Base-by-base conservation (phyloP, 2,329 filamentous ascomycete species). In the Calonectria pseudoturangicola region DNA sequence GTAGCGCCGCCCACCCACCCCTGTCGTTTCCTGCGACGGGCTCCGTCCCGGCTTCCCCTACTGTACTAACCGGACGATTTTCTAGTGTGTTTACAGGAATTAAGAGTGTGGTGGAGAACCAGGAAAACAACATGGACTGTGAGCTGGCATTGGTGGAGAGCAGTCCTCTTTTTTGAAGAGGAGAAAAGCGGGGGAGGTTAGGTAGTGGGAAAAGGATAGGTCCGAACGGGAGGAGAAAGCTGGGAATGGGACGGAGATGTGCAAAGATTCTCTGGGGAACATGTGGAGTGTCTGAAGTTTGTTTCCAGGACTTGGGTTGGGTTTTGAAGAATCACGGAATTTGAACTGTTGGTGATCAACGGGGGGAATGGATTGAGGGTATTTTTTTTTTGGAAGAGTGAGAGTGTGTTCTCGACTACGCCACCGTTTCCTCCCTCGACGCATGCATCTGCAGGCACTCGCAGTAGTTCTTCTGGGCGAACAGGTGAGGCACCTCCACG, bases 241-340 rank as follows among this genome's bases (percentile, higher is more conserved):
- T 45, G 33, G 54, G 12, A 58, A 58, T 58, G 30, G 54, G 54
- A 58, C 54, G 54, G 54, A 58, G n/a, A 58, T 58, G 54, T 15
- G 12, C 15, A 16, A 16, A 39, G 18, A 21, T 39, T 7, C 18
- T 21, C 12, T 39, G 33, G 54, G 30, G 21, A 21, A 58, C 7
- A 10, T 21, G 54, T 58, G 33, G 54, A 58, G n/a, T n/a, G 21
- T 21, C 21, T 21, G 21, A 21, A 21, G 21, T 21, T 21, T 21
- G 21, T 21, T 21, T 21, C 21, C 21, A 21, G 21, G 2, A 21
- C 21, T 21, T 21, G 21, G 21, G 21, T 21, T 21, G 21, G 21
- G 21, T 21, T 21, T 21, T 21, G 21, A 21, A 21, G 21, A 21
- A 21, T 21, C 21, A 21, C 21, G 21, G 21, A 21, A 21, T 21